These are phyloP conservation scores for Lolium perenne DNA, from an alignment of 176 grass and related monocot species.

Conservation along the genomic window DNA sequence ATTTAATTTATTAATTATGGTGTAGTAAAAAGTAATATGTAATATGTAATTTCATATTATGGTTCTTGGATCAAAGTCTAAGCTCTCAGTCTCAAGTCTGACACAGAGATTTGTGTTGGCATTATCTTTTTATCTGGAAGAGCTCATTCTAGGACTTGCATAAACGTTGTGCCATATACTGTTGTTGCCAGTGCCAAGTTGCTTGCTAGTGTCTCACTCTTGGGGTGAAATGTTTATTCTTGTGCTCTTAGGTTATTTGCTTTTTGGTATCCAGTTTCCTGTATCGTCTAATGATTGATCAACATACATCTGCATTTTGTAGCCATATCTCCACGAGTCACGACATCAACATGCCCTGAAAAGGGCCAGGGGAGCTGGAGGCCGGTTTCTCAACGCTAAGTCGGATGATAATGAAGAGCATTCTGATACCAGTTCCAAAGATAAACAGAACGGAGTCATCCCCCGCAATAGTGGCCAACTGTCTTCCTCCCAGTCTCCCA, in stretches of 20 bases:
- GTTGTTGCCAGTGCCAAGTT: neutral
- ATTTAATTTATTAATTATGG: neutral
- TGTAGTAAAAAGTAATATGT: neutral
- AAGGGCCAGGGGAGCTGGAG: conserved; percentile 72
- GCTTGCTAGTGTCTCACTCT: neutral
- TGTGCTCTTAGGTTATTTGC: neutral
- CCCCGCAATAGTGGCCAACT: conserved; percentile 30
- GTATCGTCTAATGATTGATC: conserved; percentile 5
- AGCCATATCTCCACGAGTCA: conserved; percentile 76
- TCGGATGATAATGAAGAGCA: conserved; percentile 59
- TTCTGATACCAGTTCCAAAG: conserved; percentile 53
- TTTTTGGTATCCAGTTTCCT: neutral
- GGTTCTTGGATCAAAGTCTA: neutral
- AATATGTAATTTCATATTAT: neutral
- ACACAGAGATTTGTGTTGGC: neutral
- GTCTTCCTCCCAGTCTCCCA: conserved; percentile 22
- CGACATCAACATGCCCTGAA: conserved; percentile 72
- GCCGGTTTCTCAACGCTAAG: conserved; percentile 66
- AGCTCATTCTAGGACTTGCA: neutral
- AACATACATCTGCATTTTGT: neutral
- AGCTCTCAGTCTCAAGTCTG: neutral
- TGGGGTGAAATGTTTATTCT: conserved; percentile 1
- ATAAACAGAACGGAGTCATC: conserved; percentile 33
- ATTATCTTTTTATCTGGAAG: conserved; percentile 1
- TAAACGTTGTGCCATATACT: neutral